phyloP scores from a whole-genome alignment of 2,329 filamentous ascomycete species.

The Didymellaceae sp. region DNA sequence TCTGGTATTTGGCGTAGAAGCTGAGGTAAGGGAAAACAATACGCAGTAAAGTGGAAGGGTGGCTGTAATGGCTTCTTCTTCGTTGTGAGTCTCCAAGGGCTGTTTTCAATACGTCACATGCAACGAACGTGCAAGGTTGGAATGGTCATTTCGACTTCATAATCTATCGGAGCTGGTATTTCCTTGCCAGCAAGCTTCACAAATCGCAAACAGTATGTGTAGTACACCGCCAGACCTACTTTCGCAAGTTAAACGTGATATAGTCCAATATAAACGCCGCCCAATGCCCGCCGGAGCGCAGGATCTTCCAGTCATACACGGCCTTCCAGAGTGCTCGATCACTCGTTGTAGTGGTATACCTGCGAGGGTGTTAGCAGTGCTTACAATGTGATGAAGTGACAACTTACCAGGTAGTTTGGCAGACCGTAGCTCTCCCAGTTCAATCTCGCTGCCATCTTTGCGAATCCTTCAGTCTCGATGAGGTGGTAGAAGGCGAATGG shows the following conservation, averaged over 20 bases:
- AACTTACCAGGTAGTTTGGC: conserved; percentile 90
- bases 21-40: too few species aligned
- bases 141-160: neutral
- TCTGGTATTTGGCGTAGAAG: too few species aligned
- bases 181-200: conserved; percentile 23
- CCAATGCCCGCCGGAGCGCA: conserved; percentile 35
- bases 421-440: conserved; percentile 87
- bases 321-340: conserved; percentile 27
- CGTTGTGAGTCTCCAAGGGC: too few species aligned
- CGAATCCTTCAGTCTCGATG: conserved; percentile 97
- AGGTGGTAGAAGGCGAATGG: conserved; percentile 95
- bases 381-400: too few species aligned
- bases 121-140: neutral
- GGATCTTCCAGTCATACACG: conserved; percentile 8
- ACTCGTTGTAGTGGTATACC: conserved; percentile 93
- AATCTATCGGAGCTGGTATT: conserved; percentile 7
- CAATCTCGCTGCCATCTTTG: conserved; percentile 91
- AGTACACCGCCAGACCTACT: conserved; percentile 16
- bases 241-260: conserved; percentile 11
- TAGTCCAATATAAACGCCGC: conserved; percentile 37
- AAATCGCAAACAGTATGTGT: conserved; percentile 12
- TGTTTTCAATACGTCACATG: neutral
- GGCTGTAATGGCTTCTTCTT: too few species aligned
- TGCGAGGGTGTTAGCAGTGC: conserved; percentile 50
- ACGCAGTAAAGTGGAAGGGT: too few species aligned